Evolutionary conservation across 495 filamentous ascomycete species (phyloP).

Genomic region (Penicillium odoratum): DNA sequence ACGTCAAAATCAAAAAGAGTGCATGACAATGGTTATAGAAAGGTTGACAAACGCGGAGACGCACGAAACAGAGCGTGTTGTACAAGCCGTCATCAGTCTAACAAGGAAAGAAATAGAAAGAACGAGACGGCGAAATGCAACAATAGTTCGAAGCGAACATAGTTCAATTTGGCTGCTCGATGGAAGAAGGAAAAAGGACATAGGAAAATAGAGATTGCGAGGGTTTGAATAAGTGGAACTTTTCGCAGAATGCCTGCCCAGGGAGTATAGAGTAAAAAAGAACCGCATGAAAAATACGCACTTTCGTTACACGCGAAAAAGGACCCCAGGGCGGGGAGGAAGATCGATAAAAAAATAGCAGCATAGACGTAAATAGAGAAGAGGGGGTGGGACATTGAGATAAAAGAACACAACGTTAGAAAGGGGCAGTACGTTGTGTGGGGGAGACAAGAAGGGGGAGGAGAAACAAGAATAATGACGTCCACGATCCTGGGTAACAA

Average conservation of each 20-base stretch:
- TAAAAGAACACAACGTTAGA: conserved; percentile 7
- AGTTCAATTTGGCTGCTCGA: conserved; percentile 48
- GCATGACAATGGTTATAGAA: conserved; percentile 16
- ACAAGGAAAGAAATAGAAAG: conserved; percentile 27
- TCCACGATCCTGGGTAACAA: conserved; percentile 1
- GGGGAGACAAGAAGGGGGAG: conserved; percentile 5
- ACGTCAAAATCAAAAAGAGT: conserved; percentile 19
- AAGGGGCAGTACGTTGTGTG: conserved; percentile 11
- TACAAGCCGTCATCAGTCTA: conserved; percentile 28
- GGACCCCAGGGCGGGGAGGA: conserved; percentile 30
- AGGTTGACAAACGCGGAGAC: conserved; percentile 26
- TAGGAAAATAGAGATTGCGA: conserved; percentile 36
- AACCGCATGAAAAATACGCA: conserved; percentile 40
- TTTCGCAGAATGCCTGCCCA: conserved; percentile 54
- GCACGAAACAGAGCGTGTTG: conserved; percentile 29
- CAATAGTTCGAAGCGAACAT: conserved; percentile 39
- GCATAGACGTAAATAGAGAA: conserved; percentile 16
- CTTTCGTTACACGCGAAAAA: conserved; percentile 42
- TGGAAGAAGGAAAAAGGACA: conserved; percentile 36
- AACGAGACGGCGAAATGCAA: conserved; percentile 30
- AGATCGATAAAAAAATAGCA: conserved; percentile 20
- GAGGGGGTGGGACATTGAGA: conserved; percentile 11
- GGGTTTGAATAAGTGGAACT: conserved; percentile 41
- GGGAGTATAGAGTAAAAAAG: conserved; percentile 39
- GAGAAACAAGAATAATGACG: neutral